These are phyloP conservation scores for Kwoniella botswanensis DNA, from an alignment of 768 basidiomycete species.

Conservation along the genomic window DNA sequence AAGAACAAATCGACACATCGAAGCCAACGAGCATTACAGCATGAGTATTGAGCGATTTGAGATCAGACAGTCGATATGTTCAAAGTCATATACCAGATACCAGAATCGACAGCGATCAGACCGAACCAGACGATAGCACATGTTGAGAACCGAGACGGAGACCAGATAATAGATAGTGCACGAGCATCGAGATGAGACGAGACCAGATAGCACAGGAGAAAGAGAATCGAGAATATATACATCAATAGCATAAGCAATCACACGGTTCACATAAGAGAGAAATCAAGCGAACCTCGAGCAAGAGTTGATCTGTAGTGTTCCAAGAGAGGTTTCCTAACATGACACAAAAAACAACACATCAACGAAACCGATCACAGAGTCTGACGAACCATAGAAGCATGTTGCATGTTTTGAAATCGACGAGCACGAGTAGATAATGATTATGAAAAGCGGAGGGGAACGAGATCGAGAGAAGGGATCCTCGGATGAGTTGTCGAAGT, in stretches of 20 bases:
- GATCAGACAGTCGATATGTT: background rate
- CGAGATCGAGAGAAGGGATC: slow-evolving; percentile 2
- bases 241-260: slow-evolving; percentile 38
- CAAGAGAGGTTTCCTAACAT: slow-evolving; percentile 58
- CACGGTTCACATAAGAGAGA: slow-evolving; percentile 20
- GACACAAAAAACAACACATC: slow-evolving; percentile 14
- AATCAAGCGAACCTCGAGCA: slow-evolving; percentile 73
- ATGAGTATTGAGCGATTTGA: background rate
- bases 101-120: background rate
- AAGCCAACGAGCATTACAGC: background rate
- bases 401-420: slow-evolving; percentile 2
- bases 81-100: background rate
- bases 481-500: background rate
- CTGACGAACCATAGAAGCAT: background rate
- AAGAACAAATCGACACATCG: too few species aligned
- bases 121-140: slow-evolving; percentile 31
- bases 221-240: slow-evolving; percentile 5
- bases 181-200: slow-evolving; percentile 24
- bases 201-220: slow-evolving; percentile 48
- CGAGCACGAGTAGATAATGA: background rate
- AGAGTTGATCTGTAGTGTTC: slow-evolving; percentile 84
- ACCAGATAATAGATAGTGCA: too few species aligned
- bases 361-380: slow-evolving; percentile 18
- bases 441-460: slow-evolving; percentile 5
- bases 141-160: too few species aligned